Base-by-base conservation (phyloP, 164 flowering plant genomes). In the Chimonanthus salicifolius region DNA sequence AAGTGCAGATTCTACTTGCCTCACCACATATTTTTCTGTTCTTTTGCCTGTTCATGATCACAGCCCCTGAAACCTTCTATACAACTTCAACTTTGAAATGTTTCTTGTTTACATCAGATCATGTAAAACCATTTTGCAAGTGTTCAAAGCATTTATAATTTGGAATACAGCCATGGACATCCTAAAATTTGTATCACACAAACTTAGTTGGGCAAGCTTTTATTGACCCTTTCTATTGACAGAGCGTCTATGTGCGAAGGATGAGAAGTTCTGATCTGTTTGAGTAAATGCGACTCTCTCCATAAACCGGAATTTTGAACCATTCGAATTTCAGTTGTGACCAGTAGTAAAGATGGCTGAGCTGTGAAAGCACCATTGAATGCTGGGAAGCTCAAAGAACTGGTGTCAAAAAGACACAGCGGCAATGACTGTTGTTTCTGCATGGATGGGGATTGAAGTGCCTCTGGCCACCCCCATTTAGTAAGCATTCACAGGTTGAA, bases 221-320 rank as follows among this genome's bases (percentile, higher is more conserved):
- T 7, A 10, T 62, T 2, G 5, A 45, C 8, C 4, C 73, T 15
- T 69, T 77, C 44, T 49, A 50, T 66, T 77, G 72, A 73, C 86
- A 89, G 92, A 89, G 81, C 85, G 92, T 33, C 62, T 85, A 75
- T 89, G 90, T 78, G 74, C 84, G 5, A 87, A 83, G 77, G 88
- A 84, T 33, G 77, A 78, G 21, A 76, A 77, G 62, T 47, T 67
- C 8, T 76, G 67, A 69, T 67, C 67, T 50, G 49, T 21, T 51
- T 10, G 7, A 46, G 16, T 16, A 49, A 16, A 4, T 8, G 62
- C 10, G 49, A 68, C 69, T 13, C 46, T 54, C 7, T 45, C 8
- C 65, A 13, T 20, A 63, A 21, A n/a, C 48, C 47, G 15, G 45
- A 15, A 44, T 33, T 33, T 43, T 65, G 49, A 48, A n/a, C 20